Base-by-base conservation (phyloP, 345 rosid species). In the Clausena lansium region DNA sequence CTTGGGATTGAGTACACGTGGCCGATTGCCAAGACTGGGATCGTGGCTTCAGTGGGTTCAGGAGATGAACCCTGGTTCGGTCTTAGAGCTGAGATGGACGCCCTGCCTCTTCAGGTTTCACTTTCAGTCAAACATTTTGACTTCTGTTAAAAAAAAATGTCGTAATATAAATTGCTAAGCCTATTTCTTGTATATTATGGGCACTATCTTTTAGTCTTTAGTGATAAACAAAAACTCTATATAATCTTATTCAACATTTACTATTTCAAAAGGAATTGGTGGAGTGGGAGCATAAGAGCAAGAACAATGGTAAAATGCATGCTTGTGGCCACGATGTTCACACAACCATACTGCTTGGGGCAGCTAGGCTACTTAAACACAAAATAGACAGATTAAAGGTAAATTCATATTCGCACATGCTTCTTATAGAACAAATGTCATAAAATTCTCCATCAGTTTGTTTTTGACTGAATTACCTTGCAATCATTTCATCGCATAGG, bases 81-180 rank as follows among this genome's bases (percentile, higher is more conserved):
- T 39, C 89, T 89, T 17, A 65, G 89, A 77, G 92, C 90, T 7
- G 92, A 89, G 80, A 89, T 87, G 90, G 92, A 87, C 62, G 92
- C 92, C 1, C 90, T 89, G 22, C 88, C 86, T 2, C 70, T 87
- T 73, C 89, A 84, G 90, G 92, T 89, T 50, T 36, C 13, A 35
- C 2, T 17, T 22, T 17, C 22, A 17, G 47, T 9, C 47, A 41
- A 39, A 39, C 47, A 10, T 41, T 10, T 41, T 55, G n/a, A 55
- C 2, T 55, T 28, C 36, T 28, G 9, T 32, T 7, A 41, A 9
- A 2, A 41, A 39, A 41, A 41, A 41, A 9, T 41, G 47, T 41
- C 0, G 47, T 41, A 41, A 41, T 41, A 41, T 11, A 41, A 41
- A 41, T 10, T 41, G 47, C 47, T 10, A 14, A 41, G 13, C 14